phyloP scores from a whole-genome alignment of 768 basidiomycete genomes.

The Guyanaporus albipodus region DNA sequence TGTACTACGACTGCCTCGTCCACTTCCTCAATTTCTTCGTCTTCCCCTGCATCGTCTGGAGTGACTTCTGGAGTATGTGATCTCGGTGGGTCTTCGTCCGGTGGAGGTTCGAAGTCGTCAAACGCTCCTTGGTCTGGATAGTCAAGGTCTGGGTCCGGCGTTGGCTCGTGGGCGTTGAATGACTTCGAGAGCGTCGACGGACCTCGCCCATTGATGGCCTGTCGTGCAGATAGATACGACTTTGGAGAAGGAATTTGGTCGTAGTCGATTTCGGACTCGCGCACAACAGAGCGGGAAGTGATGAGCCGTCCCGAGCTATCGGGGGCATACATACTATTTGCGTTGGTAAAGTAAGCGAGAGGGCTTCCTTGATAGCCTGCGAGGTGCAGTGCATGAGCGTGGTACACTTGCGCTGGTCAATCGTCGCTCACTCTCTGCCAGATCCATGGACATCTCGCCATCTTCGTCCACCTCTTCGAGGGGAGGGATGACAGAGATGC shows the following conservation, averaged over 20 bases:
- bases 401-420: background rate
- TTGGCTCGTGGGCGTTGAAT: slow-evolving; percentile 19
- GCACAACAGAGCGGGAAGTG: slow-evolving; percentile 45
- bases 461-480: slow-evolving; percentile 44
- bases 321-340: slow-evolving; percentile 38
- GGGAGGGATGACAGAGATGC: slow-evolving; percentile 34
- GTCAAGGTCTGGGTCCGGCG: slow-evolving; percentile 24
- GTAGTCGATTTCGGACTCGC: slow-evolving; percentile 54
- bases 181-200: slow-evolving; percentile 32
- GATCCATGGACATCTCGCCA: slow-evolving; percentile 76
- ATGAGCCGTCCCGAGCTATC: slow-evolving; percentile 32
- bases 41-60: slow-evolving; percentile 37
- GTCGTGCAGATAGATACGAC: slow-evolving; percentile 29
- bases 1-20: slow-evolving; percentile 31
- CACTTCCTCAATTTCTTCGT: slow-evolving; percentile 26
- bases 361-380: slow-evolving; percentile 32
- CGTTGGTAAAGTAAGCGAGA: slow-evolving; percentile 34
- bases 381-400: slow-evolving; percentile 2
- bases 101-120: slow-evolving; percentile 27
- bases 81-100: slow-evolving; percentile 28
- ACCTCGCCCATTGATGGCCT: slow-evolving; percentile 35
- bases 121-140: slow-evolving; percentile 16
- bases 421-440: slow-evolving; percentile 59
- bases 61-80: slow-evolving; percentile 48
- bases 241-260: slow-evolving; percentile 62